Conservation (phyloP, 164 flowering plant genomes). For the Nymphaea colorata region DNA sequence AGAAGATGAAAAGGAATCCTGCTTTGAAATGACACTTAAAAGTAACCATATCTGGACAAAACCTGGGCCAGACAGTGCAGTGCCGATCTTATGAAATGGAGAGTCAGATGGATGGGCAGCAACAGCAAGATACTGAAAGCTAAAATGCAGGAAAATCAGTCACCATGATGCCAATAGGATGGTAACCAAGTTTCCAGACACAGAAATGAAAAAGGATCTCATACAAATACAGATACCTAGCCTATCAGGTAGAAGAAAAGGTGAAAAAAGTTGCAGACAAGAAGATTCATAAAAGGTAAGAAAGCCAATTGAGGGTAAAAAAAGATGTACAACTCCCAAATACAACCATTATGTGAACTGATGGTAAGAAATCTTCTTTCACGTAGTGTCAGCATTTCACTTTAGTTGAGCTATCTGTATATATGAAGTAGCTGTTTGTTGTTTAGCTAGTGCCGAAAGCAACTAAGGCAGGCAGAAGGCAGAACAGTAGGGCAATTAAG, state of each 20-base stretch:
- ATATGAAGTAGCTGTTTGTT: too few relatives aligned
- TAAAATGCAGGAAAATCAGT: slow-evolving; percentile 1
- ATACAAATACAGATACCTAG: too few relatives aligned
- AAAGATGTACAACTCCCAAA: too few relatives aligned
- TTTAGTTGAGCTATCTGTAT: too few relatives aligned
- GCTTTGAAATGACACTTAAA: slow-evolving; percentile 23
- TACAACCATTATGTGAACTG: too few relatives aligned
- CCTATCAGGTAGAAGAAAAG: too few relatives aligned
- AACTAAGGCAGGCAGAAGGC: too few relatives aligned
- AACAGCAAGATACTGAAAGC: slow-evolving; percentile 76
- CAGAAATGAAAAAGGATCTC: neutral
- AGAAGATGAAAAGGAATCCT: slow-evolving; percentile 18
- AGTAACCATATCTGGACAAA: slow-evolving; percentile 87
- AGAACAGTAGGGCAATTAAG: too few relatives aligned
- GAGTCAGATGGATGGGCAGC: slow-evolving; percentile 95
- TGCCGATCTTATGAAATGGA: slow-evolving; percentile 81
- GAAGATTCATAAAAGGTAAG: neutral
- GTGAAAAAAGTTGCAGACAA: neutral
- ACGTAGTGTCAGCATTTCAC: too few relatives aligned
- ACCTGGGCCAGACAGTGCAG: slow-evolving; percentile 72
- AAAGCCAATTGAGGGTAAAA: too few relatives aligned
- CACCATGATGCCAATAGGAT: neutral
- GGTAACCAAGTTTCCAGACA: neutral
- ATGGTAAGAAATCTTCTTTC: too few relatives aligned
- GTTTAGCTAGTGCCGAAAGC: too few relatives aligned